These are phyloP conservation scores for Staphylotrichum longicolle DNA, from an alignment of 495 filamentous ascomycete genomes.

Conservation along the genomic window DNA sequence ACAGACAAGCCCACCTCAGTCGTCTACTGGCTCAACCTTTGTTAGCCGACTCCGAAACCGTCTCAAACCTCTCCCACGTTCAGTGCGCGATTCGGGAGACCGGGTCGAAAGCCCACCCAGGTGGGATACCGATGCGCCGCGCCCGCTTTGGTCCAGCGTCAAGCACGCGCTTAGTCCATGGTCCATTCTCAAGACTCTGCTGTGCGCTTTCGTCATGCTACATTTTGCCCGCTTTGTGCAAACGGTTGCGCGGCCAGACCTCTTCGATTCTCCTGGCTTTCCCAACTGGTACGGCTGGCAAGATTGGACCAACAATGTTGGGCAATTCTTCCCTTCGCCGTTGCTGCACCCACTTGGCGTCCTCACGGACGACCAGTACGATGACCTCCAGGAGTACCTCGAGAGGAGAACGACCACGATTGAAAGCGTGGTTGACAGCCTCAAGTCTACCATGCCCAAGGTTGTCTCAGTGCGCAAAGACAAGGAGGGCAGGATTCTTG, in stretches of 20 bases:
- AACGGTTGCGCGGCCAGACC: constrained; percentile 6
- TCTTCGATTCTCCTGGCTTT: background rate
- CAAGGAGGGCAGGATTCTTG: constrained; percentile 39
- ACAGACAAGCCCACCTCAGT: background rate
- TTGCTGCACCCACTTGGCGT: constrained; percentile 19
- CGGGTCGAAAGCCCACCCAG: background rate
- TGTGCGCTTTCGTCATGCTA: constrained; percentile 10
- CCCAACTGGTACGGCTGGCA: constrained; percentile 27
- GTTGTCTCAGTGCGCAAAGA: constrained; percentile 42
- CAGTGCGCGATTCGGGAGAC: background rate
- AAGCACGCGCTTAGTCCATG: background rate
- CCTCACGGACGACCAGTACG: constrained; percentile 26
- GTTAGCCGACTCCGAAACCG: background rate
- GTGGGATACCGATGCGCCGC: background rate
- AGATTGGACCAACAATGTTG: constrained; percentile 23
- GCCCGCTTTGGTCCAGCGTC: background rate
- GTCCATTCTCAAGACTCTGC: constrained; percentile 2
- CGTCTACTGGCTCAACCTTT: background rate
- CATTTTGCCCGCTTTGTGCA: constrained; percentile 4
- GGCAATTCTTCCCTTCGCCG: constrained; percentile 25
- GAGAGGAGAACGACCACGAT: constrained; percentile 15
- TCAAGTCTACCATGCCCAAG: constrained; percentile 36
- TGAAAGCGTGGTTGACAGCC: constrained; percentile 26
- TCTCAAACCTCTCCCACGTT: background rate
- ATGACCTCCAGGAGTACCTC: constrained; percentile 25